Evolutionary conservation across 2,329 filamentous ascomycete species (phyloP), one percentile per base, ranked within the genome.

Genomic region (Botrytis medusae): DNA sequence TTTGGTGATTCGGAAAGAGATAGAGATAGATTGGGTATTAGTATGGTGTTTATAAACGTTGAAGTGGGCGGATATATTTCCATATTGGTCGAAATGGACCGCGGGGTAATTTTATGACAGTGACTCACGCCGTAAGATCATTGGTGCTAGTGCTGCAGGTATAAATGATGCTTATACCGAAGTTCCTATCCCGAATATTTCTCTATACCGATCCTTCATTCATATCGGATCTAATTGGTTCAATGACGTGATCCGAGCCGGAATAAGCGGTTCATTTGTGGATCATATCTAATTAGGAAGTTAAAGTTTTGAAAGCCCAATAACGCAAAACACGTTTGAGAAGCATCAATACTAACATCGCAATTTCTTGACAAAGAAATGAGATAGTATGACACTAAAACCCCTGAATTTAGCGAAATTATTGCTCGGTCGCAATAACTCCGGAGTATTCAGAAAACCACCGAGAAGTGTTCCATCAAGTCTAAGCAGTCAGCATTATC

Each of bases 341-440:
- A 37, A 10, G 2, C 18, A 25, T 22, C 10, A 2, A 32, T 37
- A 61, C 4, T 1, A 37, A 14, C 37, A 37, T 25, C 32, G 32
- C 59, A 61, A 61, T n/a, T 51, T 4, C 4, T 51, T 5, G 25
- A 51, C 8, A 25, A 40, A 25, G 34, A 12, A 61, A 4, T 2
- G 7, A 4, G 14, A 18, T 42, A 63, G 37, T 29, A 8, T 29
- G 5, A 25, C 20, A 46, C 9, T n/a, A n/a, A 0, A 16, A 12
- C 62, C 62, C 62, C 62, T 64, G 40, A 32, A 20, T 46, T 46
- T 64, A 64, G 62, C 62, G 62, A 64, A 46, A 32, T 46, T 32
- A 16, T 4, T 25, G n/a, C 22, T 63, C n/a, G n/a, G 3, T 63
- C 40, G 40, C 9, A 64, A 34, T 46, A n/a, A 62, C 37, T 61